Base-by-base conservation (phyloP, 331 rosid species). In the Saraca asoca region DNA sequence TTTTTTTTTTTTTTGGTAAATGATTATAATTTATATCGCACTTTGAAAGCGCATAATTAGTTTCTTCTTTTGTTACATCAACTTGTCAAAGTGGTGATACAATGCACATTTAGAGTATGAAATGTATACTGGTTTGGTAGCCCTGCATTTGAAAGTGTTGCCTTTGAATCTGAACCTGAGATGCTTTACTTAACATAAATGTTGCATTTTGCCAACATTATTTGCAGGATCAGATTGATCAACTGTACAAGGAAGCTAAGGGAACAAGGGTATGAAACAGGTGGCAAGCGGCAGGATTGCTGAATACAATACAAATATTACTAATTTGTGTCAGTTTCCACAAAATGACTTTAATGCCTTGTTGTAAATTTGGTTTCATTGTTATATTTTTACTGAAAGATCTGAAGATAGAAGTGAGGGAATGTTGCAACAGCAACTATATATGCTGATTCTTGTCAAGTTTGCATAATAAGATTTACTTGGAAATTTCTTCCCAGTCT, bases 231-330 rank as follows among this genome's bases (percentile, higher is more conserved):
- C 73, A 46, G 6, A 64, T 88, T 51, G 95, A 84, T 66, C 72
- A 72, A 57, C 61, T 91, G 39, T 86, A 91, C 73, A 65, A 58
- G 45, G 93, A 91, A 73, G 93, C 82, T 53, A 91, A 87, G 81
- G 86, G 74, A 54, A 46, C 64, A 53, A 78, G 42, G 44, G 72
- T 31, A 57, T 85, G 66, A 82, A 39, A 20, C 53, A 78, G 52
- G 37, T 6, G 70, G 15, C 14, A 12, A 57, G 31, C 31, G 8
- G 59, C 4, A 0, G 19, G 35, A 68, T 54, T 44, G 16, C 15
- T 29, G 31, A 54, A 51, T 37, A 38, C 75, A 38, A 51, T 29
- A 38, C 75, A 45, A 17, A 19, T 66, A 70, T 24, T 66, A 37
- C 34, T 42, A 59, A 69, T 74, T 72, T 73, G 34, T 56, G 18